Base-by-base conservation (phyloP, 306 rosid species). In the Castanospermum australe region DNA sequence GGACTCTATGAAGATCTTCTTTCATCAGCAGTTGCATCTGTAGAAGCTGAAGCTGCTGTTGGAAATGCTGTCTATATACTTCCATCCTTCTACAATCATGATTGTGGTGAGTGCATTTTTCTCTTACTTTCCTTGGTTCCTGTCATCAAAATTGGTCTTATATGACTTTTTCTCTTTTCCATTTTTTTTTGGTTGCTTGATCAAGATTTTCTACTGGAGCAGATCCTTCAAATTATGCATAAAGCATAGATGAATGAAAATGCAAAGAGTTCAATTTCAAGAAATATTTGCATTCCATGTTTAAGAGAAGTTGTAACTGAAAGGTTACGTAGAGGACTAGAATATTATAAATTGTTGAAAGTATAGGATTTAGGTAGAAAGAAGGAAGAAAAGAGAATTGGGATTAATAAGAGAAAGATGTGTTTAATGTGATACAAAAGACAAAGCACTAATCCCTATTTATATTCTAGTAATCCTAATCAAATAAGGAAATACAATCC, bases 41-140 rank as follows among this genome's bases (percentile, higher is more conserved):
- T 92, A 54, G 97, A 89, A 83, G 86, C 92, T 12, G 99, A 92
- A 85, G 92, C 88, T 72, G 91, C 92, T 77, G 90, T 89, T 24
- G 99, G 99, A 47, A 83, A 87, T 88, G 97, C 97, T 61, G 91
- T 94, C 62, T 94, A 92, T 75, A 88, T 94, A 79, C 97, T 94
- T 68, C 93, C 97, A 20, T 92, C 97, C 9, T 91, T 94, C 88
- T 94, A 94, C 76, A 94, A 94, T 85, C 99, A 92, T 79, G 97
- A 94, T 39, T 94, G 97, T 77, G 97, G 99, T 84, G 57, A 73
- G 86, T 67, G 55, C 63, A 80, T 41, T 73, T 79, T 6, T 81
- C 60, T 54, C 56, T 42, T 47, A 59, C 71, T 76, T 72, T 18
- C 22, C 18, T 32, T 17, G 15, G 30, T 48, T 35, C 57, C 45